phyloP scores from a whole-genome alignment of 1,139 yeast genomes.

The Candida sp. region DNA sequence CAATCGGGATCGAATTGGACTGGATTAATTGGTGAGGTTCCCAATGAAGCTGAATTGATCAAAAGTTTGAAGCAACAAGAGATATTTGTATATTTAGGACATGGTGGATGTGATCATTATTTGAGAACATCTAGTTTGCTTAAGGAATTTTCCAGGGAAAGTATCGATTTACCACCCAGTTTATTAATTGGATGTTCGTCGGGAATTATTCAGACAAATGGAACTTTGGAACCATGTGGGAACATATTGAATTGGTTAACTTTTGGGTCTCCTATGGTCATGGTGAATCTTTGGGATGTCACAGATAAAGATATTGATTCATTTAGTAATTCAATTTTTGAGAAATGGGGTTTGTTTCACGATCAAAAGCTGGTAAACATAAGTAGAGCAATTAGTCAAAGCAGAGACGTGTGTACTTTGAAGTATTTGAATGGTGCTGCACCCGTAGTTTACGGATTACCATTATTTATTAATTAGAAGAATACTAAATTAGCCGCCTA shows the following conservation, averaged over 20 bases:
- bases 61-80: conserved; percentile 36
- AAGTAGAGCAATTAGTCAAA: conserved; percentile 44
- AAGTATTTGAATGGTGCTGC: conserved; percentile 30
- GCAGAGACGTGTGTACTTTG: conserved; percentile 8
- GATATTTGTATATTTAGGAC: conserved; percentile 83
- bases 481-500: not conserved
- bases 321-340: conserved; percentile 60
- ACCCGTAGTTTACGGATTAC: conserved; percentile 29
- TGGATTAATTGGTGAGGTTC: conserved; percentile 53
- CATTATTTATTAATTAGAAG: conserved; percentile 11
- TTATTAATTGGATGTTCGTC: conserved; percentile 92
- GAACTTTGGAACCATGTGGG: conserved; percentile 71
- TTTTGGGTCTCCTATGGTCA: conserved; percentile 79
- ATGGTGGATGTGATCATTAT: conserved; percentile 93
- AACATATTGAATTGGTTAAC: conserved; percentile 70
- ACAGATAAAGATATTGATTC: conserved; percentile 93
- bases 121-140: conserved; percentile 37
- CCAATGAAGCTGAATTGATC: conserved; percentile 47
- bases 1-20: conserved; percentile 41
- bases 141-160: conserved; percentile 15
- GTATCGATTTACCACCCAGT: conserved; percentile 55
- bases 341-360: conserved; percentile 56
- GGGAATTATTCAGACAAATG: conserved; percentile 59
- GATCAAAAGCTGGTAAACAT: conserved; percentile 18
- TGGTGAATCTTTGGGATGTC: conserved; percentile 95